Evolutionary conservation across 2,329 filamentous ascomycete species (phyloP).

Genomic region (Amylocarpus encephaloides): DNA sequence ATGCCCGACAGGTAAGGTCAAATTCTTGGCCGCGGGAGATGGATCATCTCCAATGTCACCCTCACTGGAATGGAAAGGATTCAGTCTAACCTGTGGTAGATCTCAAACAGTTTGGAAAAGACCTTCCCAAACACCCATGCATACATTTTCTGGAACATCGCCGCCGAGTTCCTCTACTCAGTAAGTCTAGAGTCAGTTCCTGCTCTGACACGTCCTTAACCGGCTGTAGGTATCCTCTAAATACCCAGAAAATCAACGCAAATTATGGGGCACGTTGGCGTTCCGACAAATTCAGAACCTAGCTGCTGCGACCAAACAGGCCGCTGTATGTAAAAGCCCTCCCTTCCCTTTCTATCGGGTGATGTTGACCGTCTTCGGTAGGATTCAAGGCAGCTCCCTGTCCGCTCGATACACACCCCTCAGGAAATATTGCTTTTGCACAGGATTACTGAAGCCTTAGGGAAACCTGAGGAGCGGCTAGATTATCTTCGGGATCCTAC

Average conservation of each 20-base stretch:
- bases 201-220: slow-evolving; percentile 11
- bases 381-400: slow-evolving; percentile 25
- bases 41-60: neutral
- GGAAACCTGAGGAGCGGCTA: slow-evolving; percentile 23
- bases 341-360: neutral
- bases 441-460: slow-evolving; percentile 23
- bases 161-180: slow-evolving; percentile 28
- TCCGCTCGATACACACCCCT: slow-evolving; percentile 30
- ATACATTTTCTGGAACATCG: slow-evolving; percentile 32
- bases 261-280: slow-evolving; percentile 27
- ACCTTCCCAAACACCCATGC: slow-evolving; percentile 28
- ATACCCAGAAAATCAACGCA: slow-evolving; percentile 25
- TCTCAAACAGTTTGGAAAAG: slow-evolving; percentile 31
- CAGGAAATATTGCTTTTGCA: slow-evolving; percentile 31
- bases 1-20: slow-evolving; percentile 29
- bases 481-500: slow-evolving; percentile 26
- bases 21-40: neutral
- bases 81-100: slow-evolving; percentile 17
- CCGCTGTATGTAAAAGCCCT: slow-evolving; percentile 19
- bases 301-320: slow-evolving; percentile 27
- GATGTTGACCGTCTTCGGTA: slow-evolving; percentile 9
- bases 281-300: slow-evolving; percentile 28
- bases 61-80: neutral
- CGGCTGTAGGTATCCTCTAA: slow-evolving; percentile 18
- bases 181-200: slow-evolving; percentile 15